These are phyloP conservation scores for Tripidium arundinaceum DNA, from an alignment of 202 grass and related monocot species.

Conservation along the genomic window DNA sequence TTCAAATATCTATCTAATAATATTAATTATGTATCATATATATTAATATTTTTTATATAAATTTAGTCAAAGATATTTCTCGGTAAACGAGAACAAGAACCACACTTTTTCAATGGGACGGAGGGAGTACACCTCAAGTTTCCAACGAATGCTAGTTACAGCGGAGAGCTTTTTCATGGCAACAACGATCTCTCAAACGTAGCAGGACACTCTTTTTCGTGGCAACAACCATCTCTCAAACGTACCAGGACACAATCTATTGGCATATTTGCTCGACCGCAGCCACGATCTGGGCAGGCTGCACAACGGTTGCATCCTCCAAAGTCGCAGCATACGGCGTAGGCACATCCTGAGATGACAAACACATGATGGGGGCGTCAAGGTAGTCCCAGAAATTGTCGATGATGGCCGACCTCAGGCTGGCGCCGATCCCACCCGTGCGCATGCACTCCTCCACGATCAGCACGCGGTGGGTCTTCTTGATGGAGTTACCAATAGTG, in stretches of 20 bases:
- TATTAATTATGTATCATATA: too few relatives aligned
- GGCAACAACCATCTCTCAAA: too few relatives aligned
- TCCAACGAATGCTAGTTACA: conserved; percentile 24
- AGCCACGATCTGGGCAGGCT: conserved; percentile 74
- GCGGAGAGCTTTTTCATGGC: too few relatives aligned
- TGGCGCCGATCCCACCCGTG: conserved; percentile 71
- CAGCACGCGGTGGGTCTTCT: conserved; percentile 76
- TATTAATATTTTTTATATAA: too few relatives aligned
- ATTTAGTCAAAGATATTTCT: too few relatives aligned
- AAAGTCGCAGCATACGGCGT: conserved; percentile 64
- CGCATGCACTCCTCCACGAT: conserved; percentile 91
- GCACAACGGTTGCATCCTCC: conserved; percentile 71
- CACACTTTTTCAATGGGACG: too few relatives aligned
- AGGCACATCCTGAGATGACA: conserved; percentile 81
- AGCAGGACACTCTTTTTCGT: too few relatives aligned
- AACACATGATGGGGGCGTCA: conserved; percentile 68
- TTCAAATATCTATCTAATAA: too few relatives aligned
- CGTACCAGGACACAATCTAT: too few relatives aligned
- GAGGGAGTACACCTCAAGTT: conserved; percentile 13
- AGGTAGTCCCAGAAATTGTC: conserved; percentile 94
- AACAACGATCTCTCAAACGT: too few relatives aligned
- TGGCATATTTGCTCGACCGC: conserved; percentile 76
- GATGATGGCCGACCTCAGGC: conserved; percentile 64
- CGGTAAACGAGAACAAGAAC: too few relatives aligned
- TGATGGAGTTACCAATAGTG: conserved; percentile 63